These are phyloP conservation scores for Trametes gibbosa DNA, from an alignment of 768 basidiomycete genomes.

Conservation along the genomic window DNA sequence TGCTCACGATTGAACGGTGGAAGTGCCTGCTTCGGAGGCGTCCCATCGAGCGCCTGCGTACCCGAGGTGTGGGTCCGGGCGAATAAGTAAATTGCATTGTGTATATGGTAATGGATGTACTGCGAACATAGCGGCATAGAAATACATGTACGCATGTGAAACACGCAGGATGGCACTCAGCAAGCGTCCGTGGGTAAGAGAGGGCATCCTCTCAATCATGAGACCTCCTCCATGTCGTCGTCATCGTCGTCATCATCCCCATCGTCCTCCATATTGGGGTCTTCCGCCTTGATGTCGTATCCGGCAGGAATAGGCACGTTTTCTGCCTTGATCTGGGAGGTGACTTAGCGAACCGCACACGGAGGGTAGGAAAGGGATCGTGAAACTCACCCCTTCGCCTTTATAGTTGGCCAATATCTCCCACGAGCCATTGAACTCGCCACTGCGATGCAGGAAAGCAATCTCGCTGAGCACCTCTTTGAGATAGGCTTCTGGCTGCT, in stretches of 20 bases:
- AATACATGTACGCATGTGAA: conserved; percentile 10
- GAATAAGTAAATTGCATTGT: background rate
- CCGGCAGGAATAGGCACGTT: conserved; percentile 27
- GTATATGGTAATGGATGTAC: conserved; percentile 4
- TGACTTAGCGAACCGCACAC: background rate
- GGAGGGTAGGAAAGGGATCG: background rate
- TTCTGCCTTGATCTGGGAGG: conserved; percentile 33
- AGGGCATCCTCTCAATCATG: conserved; percentile 31
- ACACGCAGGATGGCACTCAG: background rate
- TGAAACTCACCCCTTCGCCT: conserved; percentile 50
- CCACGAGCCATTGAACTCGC: conserved; percentile 79
- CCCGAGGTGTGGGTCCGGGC: background rate
- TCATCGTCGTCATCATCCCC: conserved; percentile 54
- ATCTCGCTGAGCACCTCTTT: conserved; percentile 80
- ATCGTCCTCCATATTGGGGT: conserved; percentile 39
- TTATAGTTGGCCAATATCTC: conserved; percentile 75
- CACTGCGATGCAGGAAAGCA: conserved; percentile 72
- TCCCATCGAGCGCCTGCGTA: background rate
- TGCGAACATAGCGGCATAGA: conserved; percentile 5
- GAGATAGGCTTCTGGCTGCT: conserved; percentile 85
- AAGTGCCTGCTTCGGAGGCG: too few species aligned
- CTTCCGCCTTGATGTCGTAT: conserved; percentile 19
- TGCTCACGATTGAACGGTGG: background rate
- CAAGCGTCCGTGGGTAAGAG: conserved; percentile 1
- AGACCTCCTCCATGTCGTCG: conserved; percentile 73